Evolutionary conservation across 208 protist genomes (phyloP).

Genomic region (Borovskyia barvae): DNA sequence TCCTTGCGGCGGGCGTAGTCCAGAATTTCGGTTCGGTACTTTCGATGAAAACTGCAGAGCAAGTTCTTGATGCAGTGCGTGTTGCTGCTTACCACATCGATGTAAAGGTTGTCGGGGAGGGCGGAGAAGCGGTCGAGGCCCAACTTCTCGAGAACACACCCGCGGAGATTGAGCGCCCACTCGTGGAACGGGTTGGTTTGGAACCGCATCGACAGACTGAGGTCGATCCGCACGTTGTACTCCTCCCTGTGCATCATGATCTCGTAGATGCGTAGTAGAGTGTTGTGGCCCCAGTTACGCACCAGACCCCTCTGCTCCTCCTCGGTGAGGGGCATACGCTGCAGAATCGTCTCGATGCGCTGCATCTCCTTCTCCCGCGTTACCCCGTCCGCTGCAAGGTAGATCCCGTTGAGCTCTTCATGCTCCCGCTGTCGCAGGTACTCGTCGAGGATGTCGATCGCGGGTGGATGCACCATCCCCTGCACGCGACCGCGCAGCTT

Average conservation of each 20-base stretch:
- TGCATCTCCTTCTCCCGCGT: constrained; percentile 39
- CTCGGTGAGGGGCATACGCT: constrained; percentile 57
- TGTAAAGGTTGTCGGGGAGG: constrained; percentile 64
- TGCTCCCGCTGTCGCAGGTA: constrained; percentile 60
- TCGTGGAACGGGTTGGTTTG: constrained; percentile 83
- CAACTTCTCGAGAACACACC: constrained; percentile 66
- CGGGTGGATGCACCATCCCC: constrained; percentile 79
- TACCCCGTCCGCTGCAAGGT: constrained; percentile 18
- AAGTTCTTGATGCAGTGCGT: constrained; percentile 92
- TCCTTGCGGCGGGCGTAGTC: constrained; percentile 46
- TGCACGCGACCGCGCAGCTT: constrained; percentile 83
- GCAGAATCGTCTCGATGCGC: constrained; percentile 51
- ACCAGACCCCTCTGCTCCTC: constrained; percentile 70
- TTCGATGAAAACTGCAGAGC: constrained; percentile 76
- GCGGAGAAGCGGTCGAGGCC: constrained; percentile 50
- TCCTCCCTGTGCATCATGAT: constrained; percentile 92
- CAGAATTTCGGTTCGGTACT: constrained; percentile 59
- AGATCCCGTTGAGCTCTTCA: constrained; percentile 30
- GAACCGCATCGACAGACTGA: constrained; percentile 76
- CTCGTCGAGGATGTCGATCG: constrained; percentile 78
- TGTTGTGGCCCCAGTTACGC: constrained; percentile 62
- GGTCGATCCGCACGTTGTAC: constrained; percentile 86
- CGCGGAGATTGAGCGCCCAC: constrained; percentile 82
- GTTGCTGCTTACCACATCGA: constrained; percentile 89
- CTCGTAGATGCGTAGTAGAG: constrained; percentile 77